Evolutionary conservation across 2,329 filamentous ascomycete genomes (phyloP), one percentile per base, ranked within the genome.

Genomic region (Trichophyton simii): DNA sequence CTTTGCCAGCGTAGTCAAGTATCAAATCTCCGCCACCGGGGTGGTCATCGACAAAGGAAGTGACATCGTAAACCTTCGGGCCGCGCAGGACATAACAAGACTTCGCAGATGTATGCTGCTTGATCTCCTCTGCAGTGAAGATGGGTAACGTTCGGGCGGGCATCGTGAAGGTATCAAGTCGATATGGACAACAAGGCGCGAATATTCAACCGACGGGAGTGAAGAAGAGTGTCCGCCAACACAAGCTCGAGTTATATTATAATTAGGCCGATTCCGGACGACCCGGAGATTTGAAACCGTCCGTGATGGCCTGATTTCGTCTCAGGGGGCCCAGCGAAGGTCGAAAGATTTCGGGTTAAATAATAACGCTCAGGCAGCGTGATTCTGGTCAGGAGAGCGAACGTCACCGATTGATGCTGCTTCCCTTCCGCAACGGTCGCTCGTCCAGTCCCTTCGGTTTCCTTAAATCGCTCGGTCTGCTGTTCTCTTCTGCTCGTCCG

Each of bases 81-180:
- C 90, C 91, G 60, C 96, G 80, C 2, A 89, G 94, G 68, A 99
- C 91, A 79, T 91, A 99, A 79, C 92, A 97, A 57, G 90, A 95
- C 71, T 90, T 83, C 58, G 79, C 78, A 55, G 83, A 86, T 73
- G 88, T 92, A 75, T 95, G 91, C 67, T 85, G 79, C 73, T 87
- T 84, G 70, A 99, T 85, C 72, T 99, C 89, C 67, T 87, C 83
- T 67, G 81, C 81, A 58, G 89, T 87, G 71, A 97, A 87, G 31
- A 87, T 92, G 62, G 92, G 92, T 58, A 97, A 84, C 57, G 84
- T 91, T 72, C 83, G 83, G 69, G 84, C 85, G 67, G 91, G 88
- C 89, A 95, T 96, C 65, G 52, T 42, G n/a, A 20, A 42, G n/a
- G 44, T n/a, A 22, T 44, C 41, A 58, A 50, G 57, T 36, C 31